These are phyloP conservation scores for Cucumis cinereus DNA, from an alignment of 306 rosid genomes.

Conservation along the genomic window DNA sequence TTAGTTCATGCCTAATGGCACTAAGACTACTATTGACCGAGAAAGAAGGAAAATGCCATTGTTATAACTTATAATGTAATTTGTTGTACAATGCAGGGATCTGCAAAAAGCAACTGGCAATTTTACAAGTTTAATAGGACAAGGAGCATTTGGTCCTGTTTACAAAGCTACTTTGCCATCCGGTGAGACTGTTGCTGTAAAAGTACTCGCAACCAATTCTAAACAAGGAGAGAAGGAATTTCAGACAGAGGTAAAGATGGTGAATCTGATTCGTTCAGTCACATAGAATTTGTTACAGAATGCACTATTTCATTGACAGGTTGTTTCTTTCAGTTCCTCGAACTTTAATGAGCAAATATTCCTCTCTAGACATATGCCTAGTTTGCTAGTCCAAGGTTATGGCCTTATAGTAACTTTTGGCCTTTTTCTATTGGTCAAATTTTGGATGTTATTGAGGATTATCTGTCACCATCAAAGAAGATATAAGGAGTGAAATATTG, in stretches of 20 bases:
- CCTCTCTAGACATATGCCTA: neutral
- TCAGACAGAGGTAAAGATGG: constrained; percentile 68
- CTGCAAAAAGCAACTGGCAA: constrained; percentile 80
- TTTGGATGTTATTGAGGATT: neutral
- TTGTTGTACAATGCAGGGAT: constrained; percentile 39
- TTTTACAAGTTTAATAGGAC: constrained; percentile 85
- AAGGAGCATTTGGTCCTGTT: constrained; percentile 99
- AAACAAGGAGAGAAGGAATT: constrained; percentile 97
- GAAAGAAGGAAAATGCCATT: too few relatives aligned
- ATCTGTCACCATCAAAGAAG: neutral
- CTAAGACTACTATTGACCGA: neutral
- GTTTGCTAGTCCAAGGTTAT: neutral
- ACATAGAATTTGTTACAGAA: neutral
- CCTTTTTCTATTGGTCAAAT: neutral
- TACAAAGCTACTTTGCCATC: constrained; percentile 87
- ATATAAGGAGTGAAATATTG: neutral
- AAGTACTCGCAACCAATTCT: constrained; percentile 91
- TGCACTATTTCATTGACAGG: neutral
- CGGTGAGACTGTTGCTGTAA: constrained; percentile 86
- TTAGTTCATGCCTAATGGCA: neutral
- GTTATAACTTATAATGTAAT: neutral
- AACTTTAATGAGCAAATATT: neutral
- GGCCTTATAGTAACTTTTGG: neutral
- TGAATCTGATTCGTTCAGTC: neutral
- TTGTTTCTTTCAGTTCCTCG: neutral